Conservation (phyloP, 768 basidiomycete genomes). For the Suillus brevipes region DNA sequence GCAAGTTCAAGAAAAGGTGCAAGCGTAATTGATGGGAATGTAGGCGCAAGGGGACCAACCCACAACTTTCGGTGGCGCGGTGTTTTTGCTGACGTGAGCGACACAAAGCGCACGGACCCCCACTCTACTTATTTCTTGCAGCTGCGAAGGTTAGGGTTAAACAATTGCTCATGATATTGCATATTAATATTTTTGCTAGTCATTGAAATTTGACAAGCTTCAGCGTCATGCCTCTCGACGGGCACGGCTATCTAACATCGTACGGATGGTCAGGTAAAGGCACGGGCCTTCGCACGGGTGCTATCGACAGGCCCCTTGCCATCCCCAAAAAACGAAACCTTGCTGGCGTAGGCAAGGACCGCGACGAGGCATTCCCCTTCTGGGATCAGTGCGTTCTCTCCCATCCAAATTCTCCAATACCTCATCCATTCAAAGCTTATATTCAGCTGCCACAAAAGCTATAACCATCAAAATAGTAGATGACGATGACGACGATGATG, state of each 20-base stretch:
- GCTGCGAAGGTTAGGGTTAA: constrained; percentile 4
- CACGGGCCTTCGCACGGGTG: constrained; percentile 79
- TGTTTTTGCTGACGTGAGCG: constrained; percentile 3
- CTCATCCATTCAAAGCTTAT: constrained; percentile 43
- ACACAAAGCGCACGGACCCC: constrained; percentile 3
- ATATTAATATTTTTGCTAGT: neutral
- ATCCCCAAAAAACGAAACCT: constrained; percentile 84
- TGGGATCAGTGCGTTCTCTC: constrained; percentile 88
- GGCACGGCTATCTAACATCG: constrained; percentile 67
- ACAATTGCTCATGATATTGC: neutral
- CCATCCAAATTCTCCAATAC: neutral
- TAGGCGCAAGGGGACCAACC: neutral
- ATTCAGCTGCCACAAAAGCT: constrained; percentile 77
- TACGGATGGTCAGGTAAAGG: constrained; percentile 93
- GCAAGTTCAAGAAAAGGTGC: constrained; percentile 1
- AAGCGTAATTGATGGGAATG: constrained; percentile 5
- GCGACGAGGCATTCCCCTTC: constrained; percentile 95
- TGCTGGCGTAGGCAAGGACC: constrained; percentile 87
- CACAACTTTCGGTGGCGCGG: constrained; percentile 1
- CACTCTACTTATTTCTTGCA: neutral
- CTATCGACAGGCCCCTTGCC: constrained; percentile 72
- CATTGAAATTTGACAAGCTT: neutral
- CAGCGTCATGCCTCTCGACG: constrained; percentile 62
- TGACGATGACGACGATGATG: constrained; percentile 48
- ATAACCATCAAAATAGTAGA: constrained; percentile 70